Evolutionary conservation across 495 filamentous ascomycete genomes (phyloP), one percentile per base, ranked within the genome.

Genomic region (Aspergillus asperescens): DNA sequence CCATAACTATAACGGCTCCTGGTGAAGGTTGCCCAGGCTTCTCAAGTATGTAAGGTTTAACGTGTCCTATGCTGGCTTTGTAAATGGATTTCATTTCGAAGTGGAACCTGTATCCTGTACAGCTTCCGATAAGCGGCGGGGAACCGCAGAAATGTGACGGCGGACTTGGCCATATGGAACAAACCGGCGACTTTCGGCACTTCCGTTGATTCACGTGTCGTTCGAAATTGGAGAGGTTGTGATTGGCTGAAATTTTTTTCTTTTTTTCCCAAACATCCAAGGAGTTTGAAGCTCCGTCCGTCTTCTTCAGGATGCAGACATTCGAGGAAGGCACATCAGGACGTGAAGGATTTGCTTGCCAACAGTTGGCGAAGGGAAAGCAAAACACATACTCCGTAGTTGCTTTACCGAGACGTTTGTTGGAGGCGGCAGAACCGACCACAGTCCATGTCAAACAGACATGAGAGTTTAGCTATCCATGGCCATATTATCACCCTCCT

Each of bases 131-230:
- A 52, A 64, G 45, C 70, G 70, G 70, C 64, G 43, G 39, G 50
- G 54, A 24, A 54, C 62, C 68, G 67, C 58, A 62, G 55, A 59
- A 61, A 67, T 64, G 63, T 56, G 60, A 37, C 59, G 56, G 59
- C 58, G 61, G 27, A 54, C 49, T 58, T 56, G 58, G 57, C 18
- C 15, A 1, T n/a, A 24, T 25, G 47, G 41, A 28, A 7, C 2
- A 56, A 50, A 24, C 52, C 55, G 61, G 62, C 68, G 68, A 56
- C 38, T 60, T 61, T 69, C 70, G 70, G 70, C 68, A 59, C 62
- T 57, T 61, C 52, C 57, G 48, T n/a, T n/a, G 44, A 49, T 58
- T 60, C 59, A 65, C 59, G 59, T 65, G 62, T 34, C 9, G 16
- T 15, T 12, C 22, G 29, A 23, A 28, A 32, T 40, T 40, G 37